These are phyloP conservation scores for Davidsoniella neocaledoniae DNA, from an alignment of 2,329 filamentous ascomycete species.

Conservation along the genomic window DNA sequence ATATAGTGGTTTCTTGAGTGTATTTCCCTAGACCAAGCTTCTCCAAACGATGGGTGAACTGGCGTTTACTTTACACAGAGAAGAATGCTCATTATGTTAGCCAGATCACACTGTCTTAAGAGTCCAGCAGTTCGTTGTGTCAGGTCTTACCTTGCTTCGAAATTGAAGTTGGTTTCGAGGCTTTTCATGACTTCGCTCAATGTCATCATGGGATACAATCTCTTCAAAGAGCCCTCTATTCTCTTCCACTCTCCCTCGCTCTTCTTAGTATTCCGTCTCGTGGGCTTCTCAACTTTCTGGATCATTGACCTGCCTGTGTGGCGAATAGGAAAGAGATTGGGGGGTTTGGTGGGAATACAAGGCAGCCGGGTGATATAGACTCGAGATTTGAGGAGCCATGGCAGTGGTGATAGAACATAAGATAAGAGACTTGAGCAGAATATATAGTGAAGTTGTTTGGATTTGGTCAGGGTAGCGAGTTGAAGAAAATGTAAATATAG, in stretches of 20 bases:
- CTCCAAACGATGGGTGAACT: constrained; percentile 19
- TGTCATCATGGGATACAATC: background rate
- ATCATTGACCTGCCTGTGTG: too few species aligned
- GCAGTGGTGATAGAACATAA: background rate
- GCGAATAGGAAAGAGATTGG: too few species aligned
- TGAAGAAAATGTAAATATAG: too few species aligned
- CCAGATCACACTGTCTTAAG: background rate
- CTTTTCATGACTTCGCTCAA: background rate
- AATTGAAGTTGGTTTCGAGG: background rate
- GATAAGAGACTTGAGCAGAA: background rate
- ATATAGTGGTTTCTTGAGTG: constrained; percentile 9
- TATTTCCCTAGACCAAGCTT: constrained; percentile 19
- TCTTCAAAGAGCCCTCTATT: background rate
- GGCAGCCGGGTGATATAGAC: too few species aligned
- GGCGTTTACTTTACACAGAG: constrained; percentile 16
- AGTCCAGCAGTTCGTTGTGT: background rate
- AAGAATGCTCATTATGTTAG: background rate
- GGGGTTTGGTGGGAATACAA: too few species aligned
- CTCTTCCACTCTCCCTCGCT: background rate
- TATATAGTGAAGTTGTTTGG: too few species aligned
- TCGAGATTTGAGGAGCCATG: too few species aligned
- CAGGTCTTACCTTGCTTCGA: background rate
- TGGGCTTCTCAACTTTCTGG: too few species aligned
- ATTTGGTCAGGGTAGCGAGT: too few species aligned
- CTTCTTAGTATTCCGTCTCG: background rate